Evolutionary conservation across 208 protist genomes (phyloP).

Genomic region (Leishmania amazonensis): DNA sequence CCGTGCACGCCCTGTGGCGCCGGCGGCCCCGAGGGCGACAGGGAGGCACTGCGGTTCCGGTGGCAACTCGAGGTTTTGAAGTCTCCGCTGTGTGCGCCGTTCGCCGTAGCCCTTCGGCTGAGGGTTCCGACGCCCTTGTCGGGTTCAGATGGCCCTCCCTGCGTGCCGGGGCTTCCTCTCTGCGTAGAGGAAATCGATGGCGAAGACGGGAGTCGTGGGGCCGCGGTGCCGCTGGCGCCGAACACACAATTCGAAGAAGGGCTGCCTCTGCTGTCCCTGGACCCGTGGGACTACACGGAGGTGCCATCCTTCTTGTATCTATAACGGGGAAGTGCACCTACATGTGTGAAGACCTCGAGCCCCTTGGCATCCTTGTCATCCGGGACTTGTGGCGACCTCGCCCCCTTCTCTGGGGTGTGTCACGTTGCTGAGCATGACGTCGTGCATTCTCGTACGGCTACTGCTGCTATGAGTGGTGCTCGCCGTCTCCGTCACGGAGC

Average conservation of each 20-base stretch:
- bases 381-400: neutral
- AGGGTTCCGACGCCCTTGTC: neutral
- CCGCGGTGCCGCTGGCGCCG: neutral
- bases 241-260: neutral
- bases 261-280: conserved; percentile 10
- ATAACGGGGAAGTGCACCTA: conserved; percentile 13
- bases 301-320: conserved; percentile 50
- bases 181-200: conserved; percentile 11
- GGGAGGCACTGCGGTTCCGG: conserved; percentile 2
- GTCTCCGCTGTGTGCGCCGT: conserved; percentile 41
- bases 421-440: neutral
- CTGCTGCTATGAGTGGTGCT: neutral
- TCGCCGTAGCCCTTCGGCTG: conserved; percentile 17
- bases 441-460: neutral
- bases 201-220: conserved; percentile 4
- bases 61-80: conserved; percentile 52
- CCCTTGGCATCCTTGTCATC: neutral
- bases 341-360: neutral
- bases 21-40: neutral
- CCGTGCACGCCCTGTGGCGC: conserved; percentile 7
- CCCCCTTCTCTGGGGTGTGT: neutral
- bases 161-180: conserved; percentile 3
- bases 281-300: conserved; percentile 46
- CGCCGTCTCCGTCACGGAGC: neutral
- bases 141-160: neutral